Conservation (phyloP, 106 monocot species). For the Gastrodia elata region DNA sequence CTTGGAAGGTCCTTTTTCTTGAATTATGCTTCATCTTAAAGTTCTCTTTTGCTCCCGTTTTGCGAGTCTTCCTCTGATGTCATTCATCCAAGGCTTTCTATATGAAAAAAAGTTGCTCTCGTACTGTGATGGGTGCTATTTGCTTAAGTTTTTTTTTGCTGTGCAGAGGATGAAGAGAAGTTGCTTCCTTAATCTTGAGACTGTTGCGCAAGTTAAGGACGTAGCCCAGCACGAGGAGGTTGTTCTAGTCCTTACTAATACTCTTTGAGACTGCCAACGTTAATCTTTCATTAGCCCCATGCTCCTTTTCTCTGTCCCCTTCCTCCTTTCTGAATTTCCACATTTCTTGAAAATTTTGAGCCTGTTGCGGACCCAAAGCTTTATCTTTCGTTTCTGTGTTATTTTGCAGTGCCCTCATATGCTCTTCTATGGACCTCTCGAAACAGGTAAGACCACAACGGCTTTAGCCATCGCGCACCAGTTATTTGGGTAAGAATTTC, state of each 20-base stretch:
- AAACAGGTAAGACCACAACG: slow-evolving; percentile 96
- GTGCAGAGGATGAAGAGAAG: too few relatives aligned
- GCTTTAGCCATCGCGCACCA: slow-evolving; percentile 90
- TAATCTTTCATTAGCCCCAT: background rate
- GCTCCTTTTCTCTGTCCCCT: background rate
- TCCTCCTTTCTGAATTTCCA: background rate
- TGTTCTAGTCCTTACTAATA: slow-evolving; percentile 90
- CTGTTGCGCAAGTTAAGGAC: slow-evolving; percentile 95
- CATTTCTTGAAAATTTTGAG: background rate
- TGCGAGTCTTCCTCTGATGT: too few relatives aligned
- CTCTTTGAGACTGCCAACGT: slow-evolving; percentile 87
- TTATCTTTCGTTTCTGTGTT: background rate
- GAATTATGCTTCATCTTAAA: too few relatives aligned
- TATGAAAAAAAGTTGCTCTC: too few relatives aligned
- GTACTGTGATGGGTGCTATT: too few relatives aligned
- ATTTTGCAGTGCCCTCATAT: slow-evolving; percentile 76
- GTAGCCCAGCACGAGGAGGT: slow-evolving; percentile 99
- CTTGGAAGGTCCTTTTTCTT: too few relatives aligned
- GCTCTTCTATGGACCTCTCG: slow-evolving; percentile 97
- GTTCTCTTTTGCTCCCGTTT: too few relatives aligned
- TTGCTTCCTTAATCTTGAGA: too few relatives aligned
- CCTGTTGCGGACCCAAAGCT: too few relatives aligned
- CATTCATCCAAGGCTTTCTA: too few relatives aligned
- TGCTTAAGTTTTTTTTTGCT: too few relatives aligned
- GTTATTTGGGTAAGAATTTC: slow-evolving; percentile 54